These are phyloP conservation scores for Mycogone perniciosa DNA, from an alignment of 2,329 filamentous ascomycete species.

Conservation along the genomic window DNA sequence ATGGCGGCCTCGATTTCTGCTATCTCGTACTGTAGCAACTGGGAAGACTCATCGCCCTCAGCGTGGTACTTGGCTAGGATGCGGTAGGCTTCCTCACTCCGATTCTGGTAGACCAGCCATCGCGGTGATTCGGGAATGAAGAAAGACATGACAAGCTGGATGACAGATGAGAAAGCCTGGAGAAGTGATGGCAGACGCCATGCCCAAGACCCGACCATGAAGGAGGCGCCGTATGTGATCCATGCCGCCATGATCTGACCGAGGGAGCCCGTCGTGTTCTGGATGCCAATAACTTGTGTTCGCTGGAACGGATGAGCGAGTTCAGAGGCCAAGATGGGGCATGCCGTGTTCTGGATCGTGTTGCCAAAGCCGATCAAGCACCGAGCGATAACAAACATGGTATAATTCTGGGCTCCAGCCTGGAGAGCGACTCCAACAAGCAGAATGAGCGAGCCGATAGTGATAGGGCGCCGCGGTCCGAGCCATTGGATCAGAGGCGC, in stretches of 20 bases:
- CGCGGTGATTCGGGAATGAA: too few relatives aligned
- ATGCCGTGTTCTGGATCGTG: neutral
- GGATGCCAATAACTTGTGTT: neutral
- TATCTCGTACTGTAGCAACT: neutral
- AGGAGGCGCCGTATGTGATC: neutral
- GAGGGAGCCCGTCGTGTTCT: neutral
- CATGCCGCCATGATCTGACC: neutral
- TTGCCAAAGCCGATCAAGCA: too few relatives aligned
- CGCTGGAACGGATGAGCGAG: neutral
- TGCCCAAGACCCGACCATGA: too few relatives aligned
- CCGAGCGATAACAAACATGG: neutral
- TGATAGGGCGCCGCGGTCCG: slow-evolving; percentile 1
- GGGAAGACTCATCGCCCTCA: neutral
- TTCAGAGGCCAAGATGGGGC: neutral
- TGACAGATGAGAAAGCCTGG: too few relatives aligned
- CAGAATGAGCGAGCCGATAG: neutral
- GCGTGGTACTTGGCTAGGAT: neutral
- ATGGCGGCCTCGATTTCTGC: neutral
- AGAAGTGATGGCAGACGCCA: too few relatives aligned
- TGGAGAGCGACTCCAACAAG: neutral
- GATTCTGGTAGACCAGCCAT: too few relatives aligned
- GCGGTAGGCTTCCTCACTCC: neutral
- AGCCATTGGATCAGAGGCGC: slow-evolving; percentile 6
- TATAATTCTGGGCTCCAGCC: neutral
- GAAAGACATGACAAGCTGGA: too few relatives aligned